Evolutionary conservation across 345 rosid genomes (phyloP), one percentile per base, ranked within the genome.

Genomic region (Eutrema japonicum): DNA sequence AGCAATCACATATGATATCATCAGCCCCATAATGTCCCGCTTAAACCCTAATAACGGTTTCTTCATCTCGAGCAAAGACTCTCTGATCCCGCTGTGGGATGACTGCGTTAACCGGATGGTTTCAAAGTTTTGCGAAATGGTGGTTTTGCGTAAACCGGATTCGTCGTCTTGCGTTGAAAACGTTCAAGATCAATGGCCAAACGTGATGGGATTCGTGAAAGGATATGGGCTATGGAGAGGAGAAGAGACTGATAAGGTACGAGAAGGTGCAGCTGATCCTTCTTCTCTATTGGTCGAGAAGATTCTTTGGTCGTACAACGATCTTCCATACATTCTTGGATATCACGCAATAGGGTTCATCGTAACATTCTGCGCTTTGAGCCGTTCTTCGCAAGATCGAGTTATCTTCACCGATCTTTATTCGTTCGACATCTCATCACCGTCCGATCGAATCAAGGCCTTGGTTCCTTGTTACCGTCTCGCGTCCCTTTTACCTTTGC

Each of bases 201-300:
- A 92, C 62, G 86, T 92, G 55, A 81, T 89, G 1, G 99, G 99
- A 30, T 95, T 85, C 62, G 75, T 92, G 0, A 79, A 87, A 61
- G 85, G 84, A 62, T 89, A 84, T 30, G 91, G 96, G 55, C 68
- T 95, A 63, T 95, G 99, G 99, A 90, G 99, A 77, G 99, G 99
- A 30, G 99, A 92, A 76, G 99, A 95, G 70, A 60, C 81, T 7
- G 91, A 88, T 35, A 86, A 72, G 64, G 38, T 82, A 16, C 83
- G 88, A 48, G 99, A 92, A 74, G 85, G 86, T 41, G 87, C 76
- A 33, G 12, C 78, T 5, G 85, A 88, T 14, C 96, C 99, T 1
- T 82, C 96, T 37, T 82, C 86, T 42, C 80, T 89, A 3, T 68
- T 95, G 52, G 86, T 77, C 2, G 88, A 90, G 78, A 95, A 95